phyloP scores from a whole-genome alignment of 805 yeast species.

The Wickerhamomyces bovis region DNA sequence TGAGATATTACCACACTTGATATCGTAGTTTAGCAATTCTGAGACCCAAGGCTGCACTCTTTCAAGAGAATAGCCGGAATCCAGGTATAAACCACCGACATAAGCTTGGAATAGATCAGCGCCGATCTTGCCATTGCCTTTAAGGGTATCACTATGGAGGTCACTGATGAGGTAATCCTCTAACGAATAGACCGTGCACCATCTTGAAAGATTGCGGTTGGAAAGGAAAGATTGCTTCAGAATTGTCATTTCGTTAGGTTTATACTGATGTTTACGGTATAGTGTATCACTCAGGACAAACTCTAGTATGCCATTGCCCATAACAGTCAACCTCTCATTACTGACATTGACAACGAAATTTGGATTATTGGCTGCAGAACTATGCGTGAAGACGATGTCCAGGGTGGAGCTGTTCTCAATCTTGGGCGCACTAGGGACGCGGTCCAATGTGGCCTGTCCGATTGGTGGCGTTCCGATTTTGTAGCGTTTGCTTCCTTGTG shows the following conservation, averaged over 20 bases:
- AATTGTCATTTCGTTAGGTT: background rate
- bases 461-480: background rate
- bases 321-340: conserved; percentile 77
- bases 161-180: background rate
- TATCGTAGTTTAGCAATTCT: background rate
- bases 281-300: background rate
- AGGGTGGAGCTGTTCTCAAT: conserved; percentile 42
- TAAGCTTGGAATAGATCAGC: background rate
- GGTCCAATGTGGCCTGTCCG: background rate
- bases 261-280: background rate
- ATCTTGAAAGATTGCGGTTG: background rate
- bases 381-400: conserved; percentile 70
- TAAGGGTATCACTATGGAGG: background rate
- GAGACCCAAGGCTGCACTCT: background rate
- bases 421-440: conserved; percentile 52
- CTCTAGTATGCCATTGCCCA: conserved; percentile 71
- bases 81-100: conserved; percentile 1
- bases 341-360: background rate
- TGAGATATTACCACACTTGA: background rate
- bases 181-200: background rate
- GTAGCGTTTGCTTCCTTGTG: background rate
- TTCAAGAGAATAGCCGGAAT: background rate
- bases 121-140: background rate
- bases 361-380: conserved; percentile 45
- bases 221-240: background rate